A percentile compares a stretch with the other conserved stretches of the same genome.
Evolutionary conservation across 768 basidiomycete species (phyloP).

Genomic region (Dendrothele bispora): DNA sequence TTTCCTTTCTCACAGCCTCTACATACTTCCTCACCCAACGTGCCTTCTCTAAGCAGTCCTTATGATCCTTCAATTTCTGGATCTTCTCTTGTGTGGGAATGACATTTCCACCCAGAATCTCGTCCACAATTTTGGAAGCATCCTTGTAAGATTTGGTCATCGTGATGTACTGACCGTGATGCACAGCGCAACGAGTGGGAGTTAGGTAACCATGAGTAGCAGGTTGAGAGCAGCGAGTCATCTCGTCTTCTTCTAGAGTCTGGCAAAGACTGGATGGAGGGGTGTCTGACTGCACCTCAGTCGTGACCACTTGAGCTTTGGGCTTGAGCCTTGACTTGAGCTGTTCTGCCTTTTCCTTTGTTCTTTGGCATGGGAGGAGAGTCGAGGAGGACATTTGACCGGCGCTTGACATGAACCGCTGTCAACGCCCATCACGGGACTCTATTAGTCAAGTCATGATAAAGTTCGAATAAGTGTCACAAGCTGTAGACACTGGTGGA

Average conservation of each 20-base stretch:
- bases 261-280: not conserved
- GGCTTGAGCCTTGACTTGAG: not conserved
- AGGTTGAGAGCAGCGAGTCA: slow-evolving; percentile 19
- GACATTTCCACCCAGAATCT: slow-evolving; percentile 5
- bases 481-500: no score
- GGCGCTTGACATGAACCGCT: no score
- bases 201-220: slow-evolving; percentile 19
- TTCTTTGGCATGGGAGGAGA: not conserved
- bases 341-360: not conserved
- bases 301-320: no score
- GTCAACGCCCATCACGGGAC: no score
- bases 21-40: slow-evolving; percentile 25
- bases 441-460: no score
- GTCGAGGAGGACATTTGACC: not conserved
- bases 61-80: slow-evolving; percentile 10
- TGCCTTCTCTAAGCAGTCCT: slow-evolving; percentile 15
- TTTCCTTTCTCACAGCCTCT: slow-evolving; percentile 31
- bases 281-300: not conserved
- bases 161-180: slow-evolving; percentile 23
- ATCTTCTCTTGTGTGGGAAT: slow-evolving; percentile 21
- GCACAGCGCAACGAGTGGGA: slow-evolving; percentile 19
- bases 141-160: slow-evolving; percentile 26
- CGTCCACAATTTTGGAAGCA: slow-evolving; percentile 24
- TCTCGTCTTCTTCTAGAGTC: slow-evolving; percentile 19
- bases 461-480: no score